A percentile compares a stretch with the other conserved stretches of the same genome.
These are phyloP conservation scores for Claviceps digitariae DNA, from an alignment of 2,329 filamentous ascomycete genomes.

Conservation along the genomic window DNA sequence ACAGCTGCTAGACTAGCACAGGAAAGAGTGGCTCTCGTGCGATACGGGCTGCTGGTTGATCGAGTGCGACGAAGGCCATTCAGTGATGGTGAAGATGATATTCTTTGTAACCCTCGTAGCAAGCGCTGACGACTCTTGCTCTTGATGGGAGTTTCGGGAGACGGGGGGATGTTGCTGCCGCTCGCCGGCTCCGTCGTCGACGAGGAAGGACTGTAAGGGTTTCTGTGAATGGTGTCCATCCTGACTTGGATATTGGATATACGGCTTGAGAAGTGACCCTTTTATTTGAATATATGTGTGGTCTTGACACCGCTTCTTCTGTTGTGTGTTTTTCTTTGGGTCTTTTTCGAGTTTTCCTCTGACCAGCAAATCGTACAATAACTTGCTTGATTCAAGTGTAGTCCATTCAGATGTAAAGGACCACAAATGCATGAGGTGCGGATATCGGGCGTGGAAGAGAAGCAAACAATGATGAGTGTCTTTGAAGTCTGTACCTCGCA, in stretches of 20 bases:
- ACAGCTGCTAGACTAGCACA: conserved; percentile 38
- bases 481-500: background rate
- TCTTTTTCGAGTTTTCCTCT: background rate
- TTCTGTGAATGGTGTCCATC: conserved; percentile 2
- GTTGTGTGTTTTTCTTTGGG: background rate
- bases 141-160: conserved; percentile 28
- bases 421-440: background rate
- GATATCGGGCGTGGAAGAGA: background rate
- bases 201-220: conserved; percentile 15
- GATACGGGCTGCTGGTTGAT: conserved; percentile 56
- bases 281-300: background rate
- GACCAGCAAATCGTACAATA: background rate
- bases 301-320: background rate
- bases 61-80: conserved; percentile 48
- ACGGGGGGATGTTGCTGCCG: conserved; percentile 8
- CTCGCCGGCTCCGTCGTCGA: conserved; percentile 9
- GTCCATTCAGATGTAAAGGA: background rate
- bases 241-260: background rate
- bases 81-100: conserved; percentile 67
- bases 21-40: conserved; percentile 36
- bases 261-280: background rate
- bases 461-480: background rate
- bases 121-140: conserved; percentile 56
- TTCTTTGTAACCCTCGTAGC: conserved; percentile 62
- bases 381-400: background rate